Percentiles rank a stretch among this genome's conserved stretches.
Evolutionary conservation across 345 rosid genomes (phyloP).

Genomic region (Schrenkiella parvula): DNA sequence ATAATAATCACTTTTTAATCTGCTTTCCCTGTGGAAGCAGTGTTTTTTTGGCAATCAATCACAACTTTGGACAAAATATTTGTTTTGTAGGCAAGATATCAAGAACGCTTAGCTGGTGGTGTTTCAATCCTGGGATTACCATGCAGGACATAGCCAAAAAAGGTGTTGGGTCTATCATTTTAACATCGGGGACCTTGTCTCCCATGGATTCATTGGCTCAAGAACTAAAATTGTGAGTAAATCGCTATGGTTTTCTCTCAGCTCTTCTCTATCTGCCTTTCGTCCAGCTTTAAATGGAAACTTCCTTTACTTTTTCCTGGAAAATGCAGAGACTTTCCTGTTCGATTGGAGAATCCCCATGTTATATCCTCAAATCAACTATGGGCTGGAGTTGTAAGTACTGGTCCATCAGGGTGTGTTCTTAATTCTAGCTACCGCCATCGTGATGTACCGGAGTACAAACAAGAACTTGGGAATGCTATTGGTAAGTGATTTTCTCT

Average conservation of each 20-base stretch:
- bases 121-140: conserved; percentile 96
- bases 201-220: conserved; percentile 92
- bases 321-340: conserved; percentile 72
- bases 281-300: conserved; percentile 28
- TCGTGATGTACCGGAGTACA: conserved; percentile 84
- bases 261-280: conserved; percentile 4
- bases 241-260: conserved; percentile 2
- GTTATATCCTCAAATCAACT: conserved; percentile 87
- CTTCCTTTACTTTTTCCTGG: background rate
- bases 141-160: conserved; percentile 71
- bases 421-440: conserved; percentile 78
- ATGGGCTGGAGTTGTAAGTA: conserved; percentile 90
- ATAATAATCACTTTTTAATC: background rate
- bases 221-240: conserved; percentile 80
- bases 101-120: conserved; percentile 97
- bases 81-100: conserved; percentile 66
- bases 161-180: conserved; percentile 82
- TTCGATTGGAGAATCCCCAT: conserved; percentile 95
- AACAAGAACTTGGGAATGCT: conserved; percentile 95
- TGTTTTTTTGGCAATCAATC: background rate
- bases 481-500: conserved; percentile 57
- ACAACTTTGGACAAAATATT: background rate
- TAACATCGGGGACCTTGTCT: conserved; percentile 96
- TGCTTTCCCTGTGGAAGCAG: background rate
- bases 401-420: conserved; percentile 76